A percentile compares a stretch with the other conserved stretches of the same genome.
Conservation (phyloP, 495 filamentous ascomycete species). For the Cercophora samala region DNA sequence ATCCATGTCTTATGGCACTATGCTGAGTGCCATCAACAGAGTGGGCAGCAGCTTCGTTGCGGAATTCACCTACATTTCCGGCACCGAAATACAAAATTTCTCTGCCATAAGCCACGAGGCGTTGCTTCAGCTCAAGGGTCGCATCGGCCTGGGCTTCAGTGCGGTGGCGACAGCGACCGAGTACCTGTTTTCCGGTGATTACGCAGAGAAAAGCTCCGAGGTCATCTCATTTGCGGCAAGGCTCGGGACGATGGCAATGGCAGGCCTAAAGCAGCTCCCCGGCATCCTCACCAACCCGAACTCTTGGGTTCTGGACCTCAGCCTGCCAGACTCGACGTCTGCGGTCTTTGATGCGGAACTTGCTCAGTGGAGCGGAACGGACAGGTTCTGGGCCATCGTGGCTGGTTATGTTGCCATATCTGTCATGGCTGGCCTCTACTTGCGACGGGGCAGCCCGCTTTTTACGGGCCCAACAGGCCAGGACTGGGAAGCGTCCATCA, state of each 20-base stretch:
- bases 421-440: conserved; percentile 70
- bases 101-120: conserved; percentile 50
- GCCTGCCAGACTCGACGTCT: conserved; percentile 34
- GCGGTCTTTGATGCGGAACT: conserved; percentile 56
- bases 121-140: conserved; percentile 36
- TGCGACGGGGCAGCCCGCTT: conserved; percentile 64
- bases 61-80: conserved; percentile 39
- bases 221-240: conserved; percentile 13
- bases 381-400: conserved; percentile 74
- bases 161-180: conserved; percentile 22
- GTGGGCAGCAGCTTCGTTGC: conserved; percentile 39
- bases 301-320: conserved; percentile 52
- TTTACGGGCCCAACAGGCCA: conserved; percentile 61
- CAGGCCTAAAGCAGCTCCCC: conserved; percentile 17
- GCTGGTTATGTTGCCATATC: conserved; percentile 77
- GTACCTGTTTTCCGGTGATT: conserved; percentile 36
- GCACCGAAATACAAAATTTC: conserved; percentile 45
- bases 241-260: conserved; percentile 16
- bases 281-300: conserved; percentile 29
- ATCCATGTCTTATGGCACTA: conserved; percentile 24
- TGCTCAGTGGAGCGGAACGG: conserved; percentile 71
- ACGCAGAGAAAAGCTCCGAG: conserved; percentile 27
- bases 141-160: conserved; percentile 31
- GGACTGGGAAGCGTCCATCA: conserved; percentile 69
- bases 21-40: conserved; percentile 31